Evolutionary conservation across 345 rosid species (phyloP).

Genomic region (Cardamine chenopodiifolia): DNA sequence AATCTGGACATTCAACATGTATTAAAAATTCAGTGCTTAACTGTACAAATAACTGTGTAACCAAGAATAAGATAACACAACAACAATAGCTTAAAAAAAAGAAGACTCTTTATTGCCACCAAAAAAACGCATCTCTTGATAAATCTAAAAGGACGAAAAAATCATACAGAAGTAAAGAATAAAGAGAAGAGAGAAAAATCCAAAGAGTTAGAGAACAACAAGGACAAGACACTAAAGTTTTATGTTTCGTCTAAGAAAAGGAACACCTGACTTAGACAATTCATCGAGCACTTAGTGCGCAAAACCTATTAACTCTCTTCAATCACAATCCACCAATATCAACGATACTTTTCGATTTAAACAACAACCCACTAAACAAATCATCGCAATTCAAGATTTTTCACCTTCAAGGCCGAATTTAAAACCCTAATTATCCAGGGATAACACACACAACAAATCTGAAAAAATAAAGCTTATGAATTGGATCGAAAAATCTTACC

Average conservation of each 20-base stretch:
- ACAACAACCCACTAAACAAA: conserved; percentile 9
- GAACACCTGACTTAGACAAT: conserved; percentile 35
- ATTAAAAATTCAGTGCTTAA: conserved; percentile 8
- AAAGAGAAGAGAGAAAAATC: conserved; percentile 24
- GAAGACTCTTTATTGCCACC: conserved; percentile 11
- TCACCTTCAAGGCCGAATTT: neutral
- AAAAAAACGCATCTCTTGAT: conserved; percentile 27
- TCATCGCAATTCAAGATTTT: conserved; percentile 2
- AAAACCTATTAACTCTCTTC: conserved; percentile 24
- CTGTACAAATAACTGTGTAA: conserved; percentile 1
- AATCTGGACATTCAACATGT: neutral
- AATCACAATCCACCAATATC: conserved; percentile 19
- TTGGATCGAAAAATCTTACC: conserved; percentile 7
- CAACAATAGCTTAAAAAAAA: conserved; percentile 12
- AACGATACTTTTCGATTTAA: conserved; percentile 7
- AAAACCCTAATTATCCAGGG: conserved; percentile 14
- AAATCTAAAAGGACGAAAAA: conserved; percentile 34
- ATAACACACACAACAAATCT: neutral
- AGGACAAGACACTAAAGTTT: conserved; percentile 31
- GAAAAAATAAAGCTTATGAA: neutral
- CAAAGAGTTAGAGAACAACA: conserved; percentile 35
- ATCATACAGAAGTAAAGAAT: conserved; percentile 3
- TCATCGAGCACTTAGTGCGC: conserved; percentile 45
- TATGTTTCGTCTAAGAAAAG: neutral
- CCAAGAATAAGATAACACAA: conserved; percentile 18